Base-by-base conservation (phyloP, 768 basidiomycete genomes). In the Lactarius quietus region DNA sequence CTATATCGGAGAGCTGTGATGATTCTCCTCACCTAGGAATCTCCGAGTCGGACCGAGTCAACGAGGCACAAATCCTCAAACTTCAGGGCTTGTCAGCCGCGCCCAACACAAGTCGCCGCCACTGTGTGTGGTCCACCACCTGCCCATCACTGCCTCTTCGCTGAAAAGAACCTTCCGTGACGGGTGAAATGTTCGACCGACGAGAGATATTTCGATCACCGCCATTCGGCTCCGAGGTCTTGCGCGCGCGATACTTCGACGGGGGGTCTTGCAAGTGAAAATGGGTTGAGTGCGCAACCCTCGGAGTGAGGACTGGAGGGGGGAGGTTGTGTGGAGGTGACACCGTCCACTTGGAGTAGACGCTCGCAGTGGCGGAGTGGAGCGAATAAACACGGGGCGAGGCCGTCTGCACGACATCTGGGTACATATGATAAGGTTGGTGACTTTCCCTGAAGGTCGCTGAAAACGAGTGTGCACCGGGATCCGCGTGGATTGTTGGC, bases 31-130 rank as follows among this genome's bases (percentile, higher is more conserved):
- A 33, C n/a, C 23, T 26, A 43, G 17, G 28, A 31, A 48, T 51
- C 14, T 17, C 45, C 48, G 45, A 51, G 48, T 51, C 48, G 48
- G 48, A 26, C 43, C 3, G n/a, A 12, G n/a, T 45, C 43, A 20
- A n/a, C 7, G 33, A 38, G n/a, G 36, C 52, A 12, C 33, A 39
- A 33, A 39, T 17, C 26, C n/a, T n/a, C n/a, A n/a, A n/a, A n/a
- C n/a, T 23, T 56, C 57, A 66, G 35, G 41, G 33, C 29, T 45
- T 57, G 18, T 36, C 38, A 4, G 65, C 65, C n/a, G 65, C 65
- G 23, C 6, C 62, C 31, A 62, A 58, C 52, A 66, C 61, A 6
- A 68, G 62, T 18, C 29, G 56, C 29, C 35, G 59, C 68, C 65
- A 69, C 45, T 64, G 62, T 9, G 43, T 18, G 23, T 41, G 28